Evolutionary conservation across 1,284 basidiomycete species (phyloP).

Genomic region (Neolentinus lepideus): DNA sequence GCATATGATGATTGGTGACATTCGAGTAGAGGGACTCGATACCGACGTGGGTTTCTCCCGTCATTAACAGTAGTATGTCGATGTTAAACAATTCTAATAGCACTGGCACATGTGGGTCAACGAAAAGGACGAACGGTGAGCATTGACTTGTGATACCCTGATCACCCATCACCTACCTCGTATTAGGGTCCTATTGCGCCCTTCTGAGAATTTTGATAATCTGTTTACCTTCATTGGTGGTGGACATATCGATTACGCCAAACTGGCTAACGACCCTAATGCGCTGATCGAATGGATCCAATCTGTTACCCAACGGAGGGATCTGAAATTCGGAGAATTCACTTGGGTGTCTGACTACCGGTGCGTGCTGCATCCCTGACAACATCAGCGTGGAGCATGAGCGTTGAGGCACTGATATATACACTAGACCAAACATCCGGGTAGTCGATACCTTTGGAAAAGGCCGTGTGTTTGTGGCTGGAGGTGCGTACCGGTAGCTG

Average conservation of each 20-base stretch:
- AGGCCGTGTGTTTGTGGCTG: constrained; percentile 28
- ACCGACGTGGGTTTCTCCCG: constrained; percentile 12
- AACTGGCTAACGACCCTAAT: constrained; percentile 8
- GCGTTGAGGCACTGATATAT: neutral
- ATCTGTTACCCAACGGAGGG: constrained; percentile 3
- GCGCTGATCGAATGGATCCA: constrained; percentile 7
- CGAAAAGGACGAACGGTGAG: constrained; percentile 11
- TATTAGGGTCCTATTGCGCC: constrained; percentile 8
- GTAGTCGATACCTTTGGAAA: constrained; percentile 27
- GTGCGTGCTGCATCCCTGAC: constrained; percentile 13
- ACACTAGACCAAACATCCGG: constrained; percentile 27
- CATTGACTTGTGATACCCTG: neutral
- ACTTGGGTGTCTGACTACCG: constrained; percentile 15
- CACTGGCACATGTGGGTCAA: constrained; percentile 23
- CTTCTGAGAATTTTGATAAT: constrained; percentile 5
- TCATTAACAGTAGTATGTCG: neutral
- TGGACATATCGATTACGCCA: constrained; percentile 1
- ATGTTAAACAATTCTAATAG: constrained; percentile 10
- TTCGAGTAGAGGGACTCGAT: constrained; percentile 19
- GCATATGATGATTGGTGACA: constrained; percentile 22
- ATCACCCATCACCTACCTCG: constrained; percentile 1
- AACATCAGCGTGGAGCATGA: neutral
- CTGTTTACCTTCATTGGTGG: constrained; percentile 9
- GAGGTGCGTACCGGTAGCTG: constrained; percentile 21
- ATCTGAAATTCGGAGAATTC: constrained; percentile 9